These are phyloP conservation scores for Starmerella sp. DNA, from an alignment of 805 yeast species.

Conservation along the genomic window DNA sequence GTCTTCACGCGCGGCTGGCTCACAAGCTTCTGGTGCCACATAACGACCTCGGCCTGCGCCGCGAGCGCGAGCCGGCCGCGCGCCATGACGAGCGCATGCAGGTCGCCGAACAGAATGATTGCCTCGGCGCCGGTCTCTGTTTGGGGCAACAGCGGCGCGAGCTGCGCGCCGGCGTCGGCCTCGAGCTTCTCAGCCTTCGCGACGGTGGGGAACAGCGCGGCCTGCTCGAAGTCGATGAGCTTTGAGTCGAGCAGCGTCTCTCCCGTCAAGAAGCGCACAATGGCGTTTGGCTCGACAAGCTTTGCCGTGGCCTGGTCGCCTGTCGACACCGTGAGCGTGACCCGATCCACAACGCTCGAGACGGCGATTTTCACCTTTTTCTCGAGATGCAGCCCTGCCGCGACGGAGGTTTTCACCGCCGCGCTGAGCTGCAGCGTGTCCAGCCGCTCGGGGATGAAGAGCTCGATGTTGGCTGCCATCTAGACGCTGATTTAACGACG, in stretches of 20 bases:
- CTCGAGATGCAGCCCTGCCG: slow-evolving; percentile 30
- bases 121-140: slow-evolving; percentile 31
- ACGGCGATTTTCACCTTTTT: slow-evolving; percentile 23
- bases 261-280: slow-evolving; percentile 36
- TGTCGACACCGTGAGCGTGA: slow-evolving; percentile 16
- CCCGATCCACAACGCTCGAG: slow-evolving; percentile 16
- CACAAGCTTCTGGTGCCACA: slow-evolving; percentile 29
- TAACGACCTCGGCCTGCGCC: slow-evolving; percentile 23
- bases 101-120: slow-evolving; percentile 36
- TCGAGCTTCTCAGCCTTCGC: slow-evolving; percentile 17
- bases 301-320: slow-evolving; percentile 8
- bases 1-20: slow-evolving; percentile 24
- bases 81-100: slow-evolving; percentile 32
- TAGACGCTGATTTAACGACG: not conserved
- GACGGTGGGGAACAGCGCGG: slow-evolving; percentile 24
- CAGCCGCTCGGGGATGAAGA: slow-evolving; percentile 20
- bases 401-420: slow-evolving; percentile 34
- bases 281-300: slow-evolving; percentile 42
- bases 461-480: slow-evolving; percentile 8
- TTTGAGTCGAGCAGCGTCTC: slow-evolving; percentile 14
- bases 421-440: slow-evolving; percentile 20
- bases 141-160: slow-evolving; percentile 24
- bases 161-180: slow-evolving; percentile 16
- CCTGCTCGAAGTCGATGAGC: slow-evolving; percentile 34
- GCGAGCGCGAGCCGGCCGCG: slow-evolving; percentile 28